Base-by-base conservation (phyloP, 805 yeast species). In the Priceomyces haplophilus region DNA sequence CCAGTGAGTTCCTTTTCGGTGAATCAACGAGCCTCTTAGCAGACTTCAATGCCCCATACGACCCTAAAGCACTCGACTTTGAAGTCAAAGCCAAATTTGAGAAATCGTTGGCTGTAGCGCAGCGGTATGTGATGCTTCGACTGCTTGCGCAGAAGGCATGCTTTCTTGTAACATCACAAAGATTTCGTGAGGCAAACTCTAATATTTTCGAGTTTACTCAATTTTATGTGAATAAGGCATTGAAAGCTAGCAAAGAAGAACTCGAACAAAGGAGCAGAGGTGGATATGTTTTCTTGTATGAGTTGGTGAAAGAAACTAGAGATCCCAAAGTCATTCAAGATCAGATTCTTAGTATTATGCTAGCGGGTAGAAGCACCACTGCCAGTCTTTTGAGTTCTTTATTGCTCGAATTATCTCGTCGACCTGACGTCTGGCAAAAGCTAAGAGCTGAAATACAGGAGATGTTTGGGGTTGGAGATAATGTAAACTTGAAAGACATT, bases 291-390 rank as follows among this genome's bases (percentile, higher is more conserved):
- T 75, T 76, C 54, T 65, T 76, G 41, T 63, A 65, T 37, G 80
- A 74, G 50, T 64, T 76, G 47, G 73, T 65, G 36, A 69, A 70
- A 54, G 72, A 73, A 54, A 74, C 79, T n/a, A 63, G 69, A 40
- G 72, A 76, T 50, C 75, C 76, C 16, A 57, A 47, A 39, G 64
- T 67, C n/a, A 66, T 76, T 43, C 64, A 79, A 38, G 79, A 73
- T 54, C 80, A 76, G 57, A 61, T 74, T 29, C 61, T 76, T 54
- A 75, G 73, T 52, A 69, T 76, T 41, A 62, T 76, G 45, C 55
- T 76, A 19, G 81, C 81, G 13, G 81, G 80, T 25, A 64, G 81
- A 50, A 80, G 76, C 50, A 76, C 81, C 35, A 76, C 81, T 10
- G 80, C 80, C 7, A 69, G 74, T 3, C 58, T 73, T 23, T 64